phyloP scores from a whole-genome alignment of 1,284 basidiomycete species.

The Agaricales sp. region DNA sequence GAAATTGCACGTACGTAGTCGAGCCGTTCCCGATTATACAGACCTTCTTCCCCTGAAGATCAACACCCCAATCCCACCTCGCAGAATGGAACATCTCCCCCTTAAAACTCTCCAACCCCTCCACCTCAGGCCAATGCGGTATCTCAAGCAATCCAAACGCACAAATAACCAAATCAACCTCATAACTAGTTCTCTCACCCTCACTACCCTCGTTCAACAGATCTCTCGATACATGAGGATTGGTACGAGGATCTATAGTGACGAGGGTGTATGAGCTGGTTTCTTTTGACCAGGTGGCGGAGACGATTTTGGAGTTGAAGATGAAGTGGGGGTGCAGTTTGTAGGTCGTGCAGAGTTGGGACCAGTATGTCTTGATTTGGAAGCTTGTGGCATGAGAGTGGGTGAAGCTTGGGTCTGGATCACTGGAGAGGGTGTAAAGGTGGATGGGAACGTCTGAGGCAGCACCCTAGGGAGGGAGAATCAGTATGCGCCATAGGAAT shows the following conservation, averaged over 20 bases:
- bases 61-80: slow-evolving; percentile 29
- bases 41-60: slow-evolving; percentile 30
- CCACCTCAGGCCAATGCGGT: slow-evolving; percentile 26
- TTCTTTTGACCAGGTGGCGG: slow-evolving; percentile 27
- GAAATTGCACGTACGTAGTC: slow-evolving; percentile 31
- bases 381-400: slow-evolving; percentile 18
- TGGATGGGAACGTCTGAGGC: slow-evolving; percentile 10
- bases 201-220: neutral
- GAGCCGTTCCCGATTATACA: slow-evolving; percentile 44
- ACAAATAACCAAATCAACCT: slow-evolving; percentile 29
- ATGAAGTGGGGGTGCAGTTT: slow-evolving; percentile 14
- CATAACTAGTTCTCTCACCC: slow-evolving; percentile 9
- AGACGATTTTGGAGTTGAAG: slow-evolving; percentile 25
- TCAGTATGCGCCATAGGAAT: too few species aligned
- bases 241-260: slow-evolving; percentile 19
- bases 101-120: slow-evolving; percentile 30
- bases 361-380: slow-evolving; percentile 26
- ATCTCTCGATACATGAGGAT: too few species aligned
- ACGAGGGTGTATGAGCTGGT: slow-evolving; percentile 23
- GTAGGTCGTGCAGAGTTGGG: slow-evolving; percentile 20
- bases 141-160: slow-evolving; percentile 31
- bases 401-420: slow-evolving; percentile 25
- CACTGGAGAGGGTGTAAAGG: slow-evolving; percentile 27
- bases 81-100: slow-evolving; percentile 38
- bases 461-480: neutral